Evolutionary conservation across 2,329 filamentous ascomycete genomes (phyloP).

Genomic region (Pseudopithomyces maydicus): DNA sequence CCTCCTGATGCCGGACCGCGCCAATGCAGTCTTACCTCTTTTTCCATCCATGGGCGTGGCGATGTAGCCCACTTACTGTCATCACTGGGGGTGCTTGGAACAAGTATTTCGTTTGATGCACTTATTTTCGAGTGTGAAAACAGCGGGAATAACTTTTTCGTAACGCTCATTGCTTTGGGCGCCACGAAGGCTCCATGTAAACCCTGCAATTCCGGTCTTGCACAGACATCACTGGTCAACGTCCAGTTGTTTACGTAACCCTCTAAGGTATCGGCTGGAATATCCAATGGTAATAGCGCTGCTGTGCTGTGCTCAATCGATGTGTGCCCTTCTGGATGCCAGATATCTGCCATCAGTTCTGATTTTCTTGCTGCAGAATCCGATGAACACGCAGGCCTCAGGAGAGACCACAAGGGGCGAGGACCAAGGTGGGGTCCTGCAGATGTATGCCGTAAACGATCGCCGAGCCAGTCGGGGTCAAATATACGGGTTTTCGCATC

Average conservation of each 20-base stretch:
- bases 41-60: constrained; percentile 47
- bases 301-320: constrained; percentile 42
- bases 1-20: constrained; percentile 55
- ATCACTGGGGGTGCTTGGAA: constrained; percentile 49
- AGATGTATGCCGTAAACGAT: constrained; percentile 25
- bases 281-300: constrained; percentile 37
- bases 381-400: constrained; percentile 49
- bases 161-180: constrained; percentile 49
- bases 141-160: constrained; percentile 53
- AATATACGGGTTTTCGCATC: constrained; percentile 13
- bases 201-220: constrained; percentile 50
- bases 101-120: constrained; percentile 57
- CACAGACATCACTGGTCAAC: constrained; percentile 48
- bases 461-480: constrained; percentile 36
- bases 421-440: constrained; percentile 26
- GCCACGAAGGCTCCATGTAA: constrained; percentile 56
- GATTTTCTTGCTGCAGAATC: constrained; percentile 38
- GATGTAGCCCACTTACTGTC: constrained; percentile 37
- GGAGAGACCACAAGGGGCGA: constrained; percentile 51
- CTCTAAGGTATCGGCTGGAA: constrained; percentile 39
- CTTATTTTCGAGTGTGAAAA: constrained; percentile 56
- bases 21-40: constrained; percentile 51
- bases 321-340: constrained; percentile 36
- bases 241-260: constrained; percentile 56
- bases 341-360: constrained; percentile 43